Base-by-base conservation (phyloP, 2,329 filamentous ascomycete genomes). In the Chaetomium sp. region DNA sequence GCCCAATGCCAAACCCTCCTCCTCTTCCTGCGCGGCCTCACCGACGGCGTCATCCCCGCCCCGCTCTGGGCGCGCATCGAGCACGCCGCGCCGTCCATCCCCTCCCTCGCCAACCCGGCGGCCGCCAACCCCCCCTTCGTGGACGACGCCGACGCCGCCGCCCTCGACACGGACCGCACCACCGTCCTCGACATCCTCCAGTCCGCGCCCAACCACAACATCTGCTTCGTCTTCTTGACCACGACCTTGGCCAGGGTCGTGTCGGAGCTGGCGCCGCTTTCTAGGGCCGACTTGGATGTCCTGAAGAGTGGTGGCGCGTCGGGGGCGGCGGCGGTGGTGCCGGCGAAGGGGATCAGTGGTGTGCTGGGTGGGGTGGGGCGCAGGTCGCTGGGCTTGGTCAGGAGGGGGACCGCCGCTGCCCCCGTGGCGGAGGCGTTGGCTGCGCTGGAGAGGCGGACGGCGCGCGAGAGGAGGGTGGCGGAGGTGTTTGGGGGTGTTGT, bases 171-270 rank as follows among this genome's bases (percentile, higher is more conserved):
- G 45, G 77, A 80, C 69, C 86, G 84, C 72, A 77, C 76, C 0
- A 73, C 78, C 3, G 75, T 95, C 1, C 85, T 97, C 5, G 93
- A 97, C 69, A 83, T 89, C 2, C 82, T 97, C 2, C 85, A 89
- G 0, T 80, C 84, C 1, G 83, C 86, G 0, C 90, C 92, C 0
- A 89, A 89, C 57, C 90, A 96, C 77, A 95, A 92, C 73, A 93
- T 97, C 62, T 90, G 90, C 0, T 96, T 97, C 72, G 90, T 96
- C 2, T 93, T 97, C 69, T 79, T 97, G 19, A 92, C 90, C 0
- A 88, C 91, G 9, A 93, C 93, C 77, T 82, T 97, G 0, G 78
- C 81, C 2, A 80, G 82, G 4, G 77, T 85, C 1, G 78, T 81
- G 1, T 74, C 78, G 0, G 85, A 87, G 62, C 75, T 87, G 6